phyloP scores from a whole-genome alignment of 2,329 filamentous ascomycete species.

The Didymella lethalis region DNA sequence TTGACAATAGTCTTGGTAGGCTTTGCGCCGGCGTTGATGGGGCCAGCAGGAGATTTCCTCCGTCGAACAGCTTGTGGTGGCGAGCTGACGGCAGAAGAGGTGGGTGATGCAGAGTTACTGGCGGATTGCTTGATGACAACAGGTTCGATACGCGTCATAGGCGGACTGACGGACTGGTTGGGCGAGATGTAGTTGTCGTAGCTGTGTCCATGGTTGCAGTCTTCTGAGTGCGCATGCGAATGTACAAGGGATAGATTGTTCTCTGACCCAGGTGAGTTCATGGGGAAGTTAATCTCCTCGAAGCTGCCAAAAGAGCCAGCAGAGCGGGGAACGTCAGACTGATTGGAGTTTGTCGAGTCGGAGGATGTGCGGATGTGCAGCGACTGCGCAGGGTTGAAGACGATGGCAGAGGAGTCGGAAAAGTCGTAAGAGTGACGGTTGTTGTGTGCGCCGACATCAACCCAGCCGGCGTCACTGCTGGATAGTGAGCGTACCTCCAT shows the following conservation, averaged over 20 bases:
- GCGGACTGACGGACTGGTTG: conserved; percentile 68
- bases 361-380: conserved; percentile 87
- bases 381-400: conserved; percentile 92
- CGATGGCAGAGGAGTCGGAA: conserved; percentile 65
- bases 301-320: conserved; percentile 80
- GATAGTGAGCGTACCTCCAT: conserved; percentile 88
- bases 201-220: conserved; percentile 41
- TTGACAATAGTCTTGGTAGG: conserved; percentile 82
- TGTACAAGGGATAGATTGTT: conserved; percentile 38
- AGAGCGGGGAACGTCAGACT: conserved; percentile 66
- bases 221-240: conserved; percentile 38
- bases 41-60: conserved; percentile 68
- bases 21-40: conserved; percentile 63
- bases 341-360: conserved; percentile 83
- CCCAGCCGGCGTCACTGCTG: conserved; percentile 88
- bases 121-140: conserved; percentile 72
- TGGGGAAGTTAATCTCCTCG: conserved; percentile 74
- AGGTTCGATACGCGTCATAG: conserved; percentile 71
- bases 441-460: conserved; percentile 68
- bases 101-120: conserved; percentile 66
- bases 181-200: conserved; percentile 52
- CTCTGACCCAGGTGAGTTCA: conserved; percentile 85
- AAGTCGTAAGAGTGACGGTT: conserved; percentile 73
- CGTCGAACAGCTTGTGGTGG: conserved; percentile 67
- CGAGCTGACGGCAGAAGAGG: conserved; percentile 60